Evolutionary conservation across 2,329 filamentous ascomycete species (phyloP).

Genomic region (Dissoconium aciculare): DNA sequence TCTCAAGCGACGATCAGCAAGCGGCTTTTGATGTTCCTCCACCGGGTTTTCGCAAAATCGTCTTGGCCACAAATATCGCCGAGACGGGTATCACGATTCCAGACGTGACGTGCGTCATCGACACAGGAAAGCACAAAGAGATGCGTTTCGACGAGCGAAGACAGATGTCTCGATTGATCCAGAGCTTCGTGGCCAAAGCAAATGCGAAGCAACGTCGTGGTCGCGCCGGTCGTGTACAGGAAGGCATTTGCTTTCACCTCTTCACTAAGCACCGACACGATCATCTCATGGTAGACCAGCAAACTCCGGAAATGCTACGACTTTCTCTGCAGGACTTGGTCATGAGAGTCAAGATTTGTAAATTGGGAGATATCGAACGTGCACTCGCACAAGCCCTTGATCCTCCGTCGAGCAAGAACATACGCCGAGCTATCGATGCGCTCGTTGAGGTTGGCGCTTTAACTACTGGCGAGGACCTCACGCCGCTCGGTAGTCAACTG

Average conservation of each 20-base stretch:
- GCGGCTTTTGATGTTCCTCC: slow-evolving; percentile 79
- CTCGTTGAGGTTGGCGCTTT: slow-evolving; percentile 85
- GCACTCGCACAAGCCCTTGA: slow-evolving; percentile 80
- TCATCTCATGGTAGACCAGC: slow-evolving; percentile 68
- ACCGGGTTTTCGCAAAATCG: slow-evolving; percentile 72
- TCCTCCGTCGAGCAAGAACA: slow-evolving; percentile 80
- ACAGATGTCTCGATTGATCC: slow-evolving; percentile 77
- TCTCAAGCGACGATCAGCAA: slow-evolving; percentile 93
- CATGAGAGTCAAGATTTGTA: slow-evolving; percentile 94
- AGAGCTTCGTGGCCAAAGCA: slow-evolving; percentile 87
- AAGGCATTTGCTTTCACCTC: slow-evolving; percentile 88
- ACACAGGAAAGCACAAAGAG: slow-evolving; percentile 91
- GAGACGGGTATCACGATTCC: slow-evolving; percentile 98
- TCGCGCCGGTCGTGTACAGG: slow-evolving; percentile 85
- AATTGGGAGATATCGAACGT: slow-evolving; percentile 81
- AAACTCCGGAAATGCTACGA: slow-evolving; percentile 91
- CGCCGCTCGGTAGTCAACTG: slow-evolving; percentile 70
- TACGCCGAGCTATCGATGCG: slow-evolving; percentile 80
- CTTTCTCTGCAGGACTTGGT: slow-evolving; percentile 88
- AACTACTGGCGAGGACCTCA: slow-evolving; percentile 67
- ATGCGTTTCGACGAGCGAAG: slow-evolving; percentile 92
- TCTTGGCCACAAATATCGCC: slow-evolving; percentile 93
- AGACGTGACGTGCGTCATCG: slow-evolving; percentile 91
- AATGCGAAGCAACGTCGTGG: slow-evolving; percentile 93
- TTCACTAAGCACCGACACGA: slow-evolving; percentile 87